phyloP scores from a whole-genome alignment of 768 basidiomycete species.

The Auricularia sp. region DNA sequence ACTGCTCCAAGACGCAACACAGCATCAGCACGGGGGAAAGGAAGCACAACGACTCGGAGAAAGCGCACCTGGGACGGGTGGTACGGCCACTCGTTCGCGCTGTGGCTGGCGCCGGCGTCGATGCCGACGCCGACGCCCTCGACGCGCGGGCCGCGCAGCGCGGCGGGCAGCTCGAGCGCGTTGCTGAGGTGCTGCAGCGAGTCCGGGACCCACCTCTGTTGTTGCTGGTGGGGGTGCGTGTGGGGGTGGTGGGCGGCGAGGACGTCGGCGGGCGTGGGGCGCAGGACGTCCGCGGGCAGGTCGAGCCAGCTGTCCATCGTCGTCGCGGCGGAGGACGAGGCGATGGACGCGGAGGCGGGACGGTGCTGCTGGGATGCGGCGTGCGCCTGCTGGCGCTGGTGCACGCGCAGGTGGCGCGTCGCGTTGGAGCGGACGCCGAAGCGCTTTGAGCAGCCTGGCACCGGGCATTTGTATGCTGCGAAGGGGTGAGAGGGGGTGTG shows the following conservation, averaged over 20 bases:
- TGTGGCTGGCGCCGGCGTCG: too few species aligned
- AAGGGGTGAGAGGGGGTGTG: neutral
- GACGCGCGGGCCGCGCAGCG: neutral
- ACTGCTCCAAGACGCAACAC: too few species aligned
- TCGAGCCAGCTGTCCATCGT: neutral
- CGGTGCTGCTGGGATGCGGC: neutral
- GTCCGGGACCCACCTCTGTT: neutral
- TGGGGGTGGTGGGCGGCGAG: neutral
- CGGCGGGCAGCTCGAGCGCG: neutral
- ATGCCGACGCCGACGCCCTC: neutral
- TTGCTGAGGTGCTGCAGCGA: neutral
- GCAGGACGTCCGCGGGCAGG: neutral
- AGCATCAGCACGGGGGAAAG: too few species aligned
- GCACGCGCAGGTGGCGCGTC: conserved; percentile 67
- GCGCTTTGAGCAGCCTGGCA: conserved; percentile 49
- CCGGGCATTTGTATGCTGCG: conserved; percentile 33
- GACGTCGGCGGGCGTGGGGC: neutral
- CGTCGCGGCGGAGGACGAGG: neutral
- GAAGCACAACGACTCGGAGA: too few species aligned
- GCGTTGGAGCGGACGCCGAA: conserved; percentile 78
- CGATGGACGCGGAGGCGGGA: neutral
- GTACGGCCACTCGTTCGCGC: neutral
- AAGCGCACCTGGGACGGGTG: neutral
- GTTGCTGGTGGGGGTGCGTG: neutral
- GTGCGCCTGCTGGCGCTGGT: conserved; percentile 17